Base-by-base conservation (phyloP, 1,284 basidiomycete genomes). In the Irpex sp. region DNA sequence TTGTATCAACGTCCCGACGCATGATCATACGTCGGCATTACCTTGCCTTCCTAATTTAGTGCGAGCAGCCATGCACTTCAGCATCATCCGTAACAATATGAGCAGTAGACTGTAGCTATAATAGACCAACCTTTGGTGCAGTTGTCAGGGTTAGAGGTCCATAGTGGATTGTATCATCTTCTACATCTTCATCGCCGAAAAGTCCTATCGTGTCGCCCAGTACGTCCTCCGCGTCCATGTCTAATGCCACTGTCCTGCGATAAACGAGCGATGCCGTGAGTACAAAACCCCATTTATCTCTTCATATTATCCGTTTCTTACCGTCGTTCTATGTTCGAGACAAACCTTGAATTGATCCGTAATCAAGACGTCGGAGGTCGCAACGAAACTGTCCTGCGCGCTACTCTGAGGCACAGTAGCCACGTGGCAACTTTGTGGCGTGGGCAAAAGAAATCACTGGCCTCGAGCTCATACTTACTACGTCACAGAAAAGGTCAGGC, bases 11-110 rank as follows among this genome's bases (percentile, higher is more conserved):
- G 31, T 34, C 31, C 31, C 31, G 31, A 34, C 31, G 31, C 31
- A 34, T 34, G 31, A 34, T 34, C 31, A 17, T 15, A 47, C 17
- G 44, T 47, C 44, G 44, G 44, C 55, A 76, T 71, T 65, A 82
- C 82, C 73, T 88, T 88, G 63, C 86, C 85, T 77, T 85, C 83
- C 86, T 87, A 59, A 5, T 6, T 34, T 34, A 6, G 31, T 34
- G 31, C 31, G 1, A 34, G 1, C 31, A 34, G 31, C 31, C 31
- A 34, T 44, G 5, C 36, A 54, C 2, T 55, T 59, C 19, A 17
- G 44, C 13, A 15, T 47, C 4, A 4, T 15, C 11, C 11, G 44
- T 47, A 47, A 1, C 11, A 2, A 47, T 47, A 47, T 17, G 44
- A 47, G 11, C 11, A 13, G 44, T 13, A 47, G 11, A 15, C 44